phyloP scores from a whole-genome alignment of 1,139 yeast species.

The Pneumocystis jirovecii region DNA sequence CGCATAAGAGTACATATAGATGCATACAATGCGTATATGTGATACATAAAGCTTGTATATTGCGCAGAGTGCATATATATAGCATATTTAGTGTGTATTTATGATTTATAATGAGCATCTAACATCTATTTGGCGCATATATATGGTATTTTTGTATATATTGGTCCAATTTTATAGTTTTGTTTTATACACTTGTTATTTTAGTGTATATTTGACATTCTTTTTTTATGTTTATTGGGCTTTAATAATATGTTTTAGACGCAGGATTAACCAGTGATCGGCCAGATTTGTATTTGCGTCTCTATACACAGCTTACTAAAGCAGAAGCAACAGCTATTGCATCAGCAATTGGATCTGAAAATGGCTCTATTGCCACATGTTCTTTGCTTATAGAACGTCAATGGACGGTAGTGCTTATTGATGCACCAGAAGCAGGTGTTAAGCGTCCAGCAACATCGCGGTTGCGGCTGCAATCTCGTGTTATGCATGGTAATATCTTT shows the following conservation, averaged over 20 bases:
- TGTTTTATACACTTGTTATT: too few species aligned
- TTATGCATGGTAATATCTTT: neutral
- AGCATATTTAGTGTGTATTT: too few species aligned
- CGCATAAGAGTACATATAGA: neutral
- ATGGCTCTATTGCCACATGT: neutral
- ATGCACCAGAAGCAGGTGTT: neutral
- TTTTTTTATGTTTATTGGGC: neutral
- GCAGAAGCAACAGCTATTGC: neutral
- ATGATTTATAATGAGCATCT: too few species aligned
- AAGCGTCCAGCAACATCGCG: neutral
- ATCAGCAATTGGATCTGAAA: neutral
- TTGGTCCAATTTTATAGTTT: too few species aligned
- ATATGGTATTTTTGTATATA: too few species aligned
- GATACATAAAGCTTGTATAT: too few species aligned
- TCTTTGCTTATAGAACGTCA: neutral
- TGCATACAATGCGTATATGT: too few species aligned
- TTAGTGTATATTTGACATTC: neutral
- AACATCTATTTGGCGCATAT: too few species aligned
- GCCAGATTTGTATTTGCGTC: neutral
- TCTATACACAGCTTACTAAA: neutral
- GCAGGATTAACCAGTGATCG: neutral
- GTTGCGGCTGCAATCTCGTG: neutral
- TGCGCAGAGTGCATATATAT: too few species aligned
- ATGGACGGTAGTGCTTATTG: neutral
- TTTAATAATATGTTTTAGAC: too few species aligned